Evolutionary conservation across 768 basidiomycete species (phyloP).

Genomic region (Mycena albidolilacea): DNA sequence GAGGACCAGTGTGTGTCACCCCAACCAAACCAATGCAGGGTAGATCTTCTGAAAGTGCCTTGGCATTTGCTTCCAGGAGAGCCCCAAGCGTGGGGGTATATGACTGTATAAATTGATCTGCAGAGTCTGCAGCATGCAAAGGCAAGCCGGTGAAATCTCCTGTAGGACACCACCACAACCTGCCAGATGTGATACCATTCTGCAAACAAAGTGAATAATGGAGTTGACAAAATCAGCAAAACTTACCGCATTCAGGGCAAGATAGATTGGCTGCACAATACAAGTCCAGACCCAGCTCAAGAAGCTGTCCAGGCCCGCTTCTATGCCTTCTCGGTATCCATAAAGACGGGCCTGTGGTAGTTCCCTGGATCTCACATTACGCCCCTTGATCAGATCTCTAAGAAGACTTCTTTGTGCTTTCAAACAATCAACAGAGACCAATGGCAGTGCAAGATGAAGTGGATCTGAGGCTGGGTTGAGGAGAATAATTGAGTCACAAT

Average conservation of each 20-base stretch:
- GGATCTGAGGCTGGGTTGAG: constrained; percentile 1
- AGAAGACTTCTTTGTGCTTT: background rate
- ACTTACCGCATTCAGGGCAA: background rate
- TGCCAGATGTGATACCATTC: background rate
- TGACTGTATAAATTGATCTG: constrained; percentile 15
- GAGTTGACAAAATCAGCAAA: background rate
- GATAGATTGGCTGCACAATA: background rate
- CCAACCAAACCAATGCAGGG: constrained; percentile 4
- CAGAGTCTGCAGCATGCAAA: background rate
- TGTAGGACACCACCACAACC: constrained; percentile 15
- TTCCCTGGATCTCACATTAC: background rate
- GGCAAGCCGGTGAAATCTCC: constrained; percentile 5
- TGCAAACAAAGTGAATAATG: background rate
- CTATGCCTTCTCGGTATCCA: background rate
- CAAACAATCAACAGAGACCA: background rate
- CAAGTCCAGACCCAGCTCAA: constrained; percentile 7
- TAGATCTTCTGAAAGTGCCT: background rate
- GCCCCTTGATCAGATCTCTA: background rate
- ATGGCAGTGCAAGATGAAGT: constrained; percentile 2
- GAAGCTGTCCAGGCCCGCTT: background rate
- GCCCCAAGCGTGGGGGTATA: constrained; percentile 3
- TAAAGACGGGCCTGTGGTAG: constrained; percentile 1
- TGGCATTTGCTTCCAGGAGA: constrained; percentile 3
- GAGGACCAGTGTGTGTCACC: background rate
- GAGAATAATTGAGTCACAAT: constrained; percentile 17